Base-by-base conservation (phyloP, 129 eudicot genomes). In the Cynara cardunculus region DNA sequence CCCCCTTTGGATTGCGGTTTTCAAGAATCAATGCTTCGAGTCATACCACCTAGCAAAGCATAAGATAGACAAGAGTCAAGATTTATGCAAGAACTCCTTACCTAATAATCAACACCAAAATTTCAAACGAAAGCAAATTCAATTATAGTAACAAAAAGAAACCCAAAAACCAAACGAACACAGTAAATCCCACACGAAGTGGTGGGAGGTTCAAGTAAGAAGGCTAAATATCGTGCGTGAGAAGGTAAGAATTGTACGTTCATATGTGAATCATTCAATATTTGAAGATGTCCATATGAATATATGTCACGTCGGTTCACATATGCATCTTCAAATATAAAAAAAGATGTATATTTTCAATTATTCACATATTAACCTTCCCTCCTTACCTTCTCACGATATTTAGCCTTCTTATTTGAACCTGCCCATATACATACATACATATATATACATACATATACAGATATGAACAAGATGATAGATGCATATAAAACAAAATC, bases 31-130 rank as follows among this genome's bases (percentile, higher is more conserved):
- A 81, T 41, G 80, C 80, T 76, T 83, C 73, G 69, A 70, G 71
- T 37, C 56, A 78, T 62, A 61, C 56, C 82, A 83, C 82, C 86
- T 83, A 77, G 28, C 27, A 83, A 71, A 61, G 74, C 82, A 83
- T 77, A 77, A 39, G 82, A 77, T 28, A 3, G 41, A 62, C 78
- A 83, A 77, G 70, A 77, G 78, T 83, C 86, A 83, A 83, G 78
- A 83, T 77, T 77, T 64, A 71, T 41, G 28, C 79, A 83, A 61
- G 82, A 81, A 82, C 83, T 75, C 69, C 35, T 21, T 69, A 32
- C 81, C 87, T 79, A 79, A 82, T 79, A 41, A 69, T 72, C 80
- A 78, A 75, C 46, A 37, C 27, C 13, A 69, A 62, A 78, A 66
- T 80, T 59, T 75, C 82, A 80, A 41, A 69, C 76, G 75, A 81